Conservation (phyloP, 257 asterid species). For the Linderniella brevidens region DNA sequence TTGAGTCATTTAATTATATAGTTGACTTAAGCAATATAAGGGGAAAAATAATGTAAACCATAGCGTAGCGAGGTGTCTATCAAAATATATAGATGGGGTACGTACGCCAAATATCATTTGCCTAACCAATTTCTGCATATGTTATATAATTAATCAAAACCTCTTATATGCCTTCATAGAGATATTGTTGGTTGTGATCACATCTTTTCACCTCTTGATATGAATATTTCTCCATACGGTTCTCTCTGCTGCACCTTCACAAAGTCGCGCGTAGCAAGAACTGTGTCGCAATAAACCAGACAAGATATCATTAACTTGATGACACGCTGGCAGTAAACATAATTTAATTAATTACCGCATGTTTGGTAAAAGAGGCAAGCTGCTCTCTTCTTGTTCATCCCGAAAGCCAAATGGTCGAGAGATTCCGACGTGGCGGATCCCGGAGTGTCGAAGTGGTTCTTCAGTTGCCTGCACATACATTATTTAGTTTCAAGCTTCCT, state of each 20-base stretch:
- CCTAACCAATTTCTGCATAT: too few relatives aligned
- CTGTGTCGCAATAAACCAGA: slow-evolving; percentile 20
- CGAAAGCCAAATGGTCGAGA: slow-evolving; percentile 46
- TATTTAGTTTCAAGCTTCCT: too few relatives aligned
- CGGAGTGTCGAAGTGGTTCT: slow-evolving; percentile 72
- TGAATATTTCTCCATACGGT: slow-evolving; percentile 65
- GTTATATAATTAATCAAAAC: neutral
- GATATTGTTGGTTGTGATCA: too few relatives aligned
- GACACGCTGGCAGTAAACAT: too few relatives aligned
- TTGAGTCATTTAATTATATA: too few relatives aligned
- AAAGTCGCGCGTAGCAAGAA: slow-evolving; percentile 60
- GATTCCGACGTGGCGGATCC: slow-evolving; percentile 54
- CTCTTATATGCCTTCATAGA: slow-evolving; percentile 1
- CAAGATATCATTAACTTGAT: neutral
- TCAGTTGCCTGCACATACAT: slow-evolving; percentile 52
- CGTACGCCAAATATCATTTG: too few relatives aligned
- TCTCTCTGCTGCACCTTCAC: slow-evolving; percentile 39
- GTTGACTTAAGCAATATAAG: too few relatives aligned
- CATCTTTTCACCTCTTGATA: slow-evolving; percentile 75
- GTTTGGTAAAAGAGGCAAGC: slow-evolving; percentile 81
- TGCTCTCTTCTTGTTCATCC: slow-evolving; percentile 61
- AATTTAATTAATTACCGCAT: slow-evolving; percentile 31
- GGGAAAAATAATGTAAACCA: too few relatives aligned
- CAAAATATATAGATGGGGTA: too few relatives aligned
- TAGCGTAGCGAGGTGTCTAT: too few relatives aligned